Evolutionary conservation across 352 stramenopile species (phyloP).

Genomic region (Globisporangium nagaii): DNA sequence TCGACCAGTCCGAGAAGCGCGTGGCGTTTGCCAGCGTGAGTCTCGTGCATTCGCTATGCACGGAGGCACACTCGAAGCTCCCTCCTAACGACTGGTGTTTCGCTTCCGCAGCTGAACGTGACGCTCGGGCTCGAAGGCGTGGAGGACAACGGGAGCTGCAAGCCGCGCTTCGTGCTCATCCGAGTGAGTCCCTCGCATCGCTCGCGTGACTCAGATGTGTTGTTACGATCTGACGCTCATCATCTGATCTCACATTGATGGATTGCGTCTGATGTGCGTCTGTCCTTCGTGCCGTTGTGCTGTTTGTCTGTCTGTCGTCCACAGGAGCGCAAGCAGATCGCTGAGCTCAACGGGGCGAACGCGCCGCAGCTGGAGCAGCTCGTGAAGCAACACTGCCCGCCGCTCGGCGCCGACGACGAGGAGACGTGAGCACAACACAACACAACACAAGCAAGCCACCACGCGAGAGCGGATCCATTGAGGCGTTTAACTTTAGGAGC

Average conservation of each 20-base stretch:
- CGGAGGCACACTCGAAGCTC: no score
- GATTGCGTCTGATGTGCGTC: neutral
- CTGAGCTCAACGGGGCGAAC: slow-evolving; percentile 53
- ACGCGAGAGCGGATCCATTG: no score
- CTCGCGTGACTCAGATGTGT: neutral
- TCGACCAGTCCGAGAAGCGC: slow-evolving; percentile 47
- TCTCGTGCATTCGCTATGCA: no score
- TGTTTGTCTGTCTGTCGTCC: neutral
- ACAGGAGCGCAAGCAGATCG: slow-evolving; percentile 55
- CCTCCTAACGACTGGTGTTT: no score
- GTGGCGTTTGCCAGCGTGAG: slow-evolving; percentile 49
- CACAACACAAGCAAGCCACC: no score
- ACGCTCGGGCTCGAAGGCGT: slow-evolving; percentile 39
- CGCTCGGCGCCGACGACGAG: slow-evolving; percentile 44
- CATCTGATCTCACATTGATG: neutral
- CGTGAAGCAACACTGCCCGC: slow-evolving; percentile 56
- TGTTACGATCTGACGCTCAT: neutral
- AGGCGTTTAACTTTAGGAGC: no score
- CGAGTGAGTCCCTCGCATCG: slow-evolving; percentile 19
- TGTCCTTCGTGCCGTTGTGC: no score
- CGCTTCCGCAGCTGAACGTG: slow-evolving; percentile 45
- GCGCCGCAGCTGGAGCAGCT: slow-evolving; percentile 56
- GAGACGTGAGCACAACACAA: slow-evolving; percentile 20
- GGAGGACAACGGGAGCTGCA: slow-evolving; percentile 56
- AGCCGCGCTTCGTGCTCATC: slow-evolving; percentile 60